These are phyloP conservation scores for Neophaeococcomyces mojaviensis DNA, from an alignment of 2,329 filamentous ascomycete genomes.

Conservation along the genomic window DNA sequence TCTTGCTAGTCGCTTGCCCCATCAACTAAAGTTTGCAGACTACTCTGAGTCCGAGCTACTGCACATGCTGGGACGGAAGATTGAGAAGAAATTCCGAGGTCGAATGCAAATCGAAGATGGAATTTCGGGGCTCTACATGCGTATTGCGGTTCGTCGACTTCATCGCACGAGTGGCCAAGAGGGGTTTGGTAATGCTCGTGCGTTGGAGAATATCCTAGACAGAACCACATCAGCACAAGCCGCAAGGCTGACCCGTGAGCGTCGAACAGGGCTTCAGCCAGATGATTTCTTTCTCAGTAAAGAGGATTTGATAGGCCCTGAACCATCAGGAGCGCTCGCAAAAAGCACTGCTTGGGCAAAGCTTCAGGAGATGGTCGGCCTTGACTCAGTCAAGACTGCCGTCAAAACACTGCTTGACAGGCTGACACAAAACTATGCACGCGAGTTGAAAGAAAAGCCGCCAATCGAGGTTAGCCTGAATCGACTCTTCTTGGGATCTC, in stretches of 20 bases:
- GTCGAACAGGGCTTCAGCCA: slow-evolving; percentile 33
- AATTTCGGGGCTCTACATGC: slow-evolving; percentile 51
- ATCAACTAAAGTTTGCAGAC: slow-evolving; percentile 59
- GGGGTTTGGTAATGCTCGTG: slow-evolving; percentile 67
- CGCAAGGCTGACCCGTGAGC: slow-evolving; percentile 44
- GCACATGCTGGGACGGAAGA: slow-evolving; percentile 49
- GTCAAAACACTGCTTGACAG: slow-evolving; percentile 53
- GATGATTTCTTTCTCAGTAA: slow-evolving; percentile 56
- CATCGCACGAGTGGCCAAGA: slow-evolving; percentile 55
- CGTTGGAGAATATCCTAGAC: slow-evolving; percentile 55
- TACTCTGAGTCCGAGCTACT: slow-evolving; percentile 60
- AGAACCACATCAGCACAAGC: slow-evolving; percentile 53
- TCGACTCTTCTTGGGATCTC: slow-evolving; percentile 61
- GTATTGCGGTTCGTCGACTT: slow-evolving; percentile 55
- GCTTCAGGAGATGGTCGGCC: slow-evolving; percentile 52
- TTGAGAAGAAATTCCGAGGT: slow-evolving; percentile 47
- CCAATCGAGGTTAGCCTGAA: slow-evolving; percentile 58
- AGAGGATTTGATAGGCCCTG: slow-evolving; percentile 65
- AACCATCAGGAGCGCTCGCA: slow-evolving; percentile 49
- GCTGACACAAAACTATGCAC: slow-evolving; percentile 56
- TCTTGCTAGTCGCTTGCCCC: slow-evolving; percentile 60
- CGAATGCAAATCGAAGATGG: slow-evolving; percentile 56
- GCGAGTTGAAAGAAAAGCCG: slow-evolving; percentile 57
- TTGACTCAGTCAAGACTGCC: slow-evolving; percentile 55
- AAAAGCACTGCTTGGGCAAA: slow-evolving; percentile 50